Evolutionary conservation across 2,329 filamentous ascomycete genomes (phyloP).

Genomic region (Apiospora hydei): DNA sequence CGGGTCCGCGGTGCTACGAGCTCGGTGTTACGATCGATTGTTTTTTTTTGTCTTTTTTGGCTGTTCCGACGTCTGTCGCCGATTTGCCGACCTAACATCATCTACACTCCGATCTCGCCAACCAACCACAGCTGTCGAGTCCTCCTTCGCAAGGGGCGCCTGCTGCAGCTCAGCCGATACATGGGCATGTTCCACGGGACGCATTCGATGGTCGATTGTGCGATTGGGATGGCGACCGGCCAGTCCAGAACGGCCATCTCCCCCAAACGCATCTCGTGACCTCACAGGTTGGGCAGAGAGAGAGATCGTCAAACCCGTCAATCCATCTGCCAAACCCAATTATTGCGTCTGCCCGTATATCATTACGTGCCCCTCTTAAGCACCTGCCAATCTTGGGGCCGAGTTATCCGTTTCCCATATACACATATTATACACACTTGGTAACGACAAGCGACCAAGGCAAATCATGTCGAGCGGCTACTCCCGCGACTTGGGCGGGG

Average conservation of each 20-base stretch:
- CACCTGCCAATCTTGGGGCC: neutral
- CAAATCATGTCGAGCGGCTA: neutral
- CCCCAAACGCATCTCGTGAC: neutral
- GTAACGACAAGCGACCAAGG: neutral
- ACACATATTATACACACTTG: conserved; percentile 7
- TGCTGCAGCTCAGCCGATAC: neutral
- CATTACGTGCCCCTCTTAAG: neutral
- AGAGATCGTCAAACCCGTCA: neutral
- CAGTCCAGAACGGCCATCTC: neutral
- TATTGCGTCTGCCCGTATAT: neutral
- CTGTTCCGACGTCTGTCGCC: neutral
- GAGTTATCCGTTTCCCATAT: neutral
- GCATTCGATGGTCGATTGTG: neutral
- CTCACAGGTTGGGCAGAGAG: neutral
- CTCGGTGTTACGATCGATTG: neutral
- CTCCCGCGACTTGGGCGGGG: neutral
- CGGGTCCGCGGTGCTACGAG: too few relatives aligned
- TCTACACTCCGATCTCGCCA: neutral
- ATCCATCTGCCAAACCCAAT: neutral
- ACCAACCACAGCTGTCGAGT: neutral
- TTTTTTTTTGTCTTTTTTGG: neutral
- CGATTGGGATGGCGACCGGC: neutral
- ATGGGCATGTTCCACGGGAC: neutral
- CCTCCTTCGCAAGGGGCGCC: neutral
- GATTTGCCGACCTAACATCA: neutral